These are phyloP conservation scores for Pelargonium fulgidum DNA, from an alignment of 441 rosid genomes.

Conservation along the genomic window DNA sequence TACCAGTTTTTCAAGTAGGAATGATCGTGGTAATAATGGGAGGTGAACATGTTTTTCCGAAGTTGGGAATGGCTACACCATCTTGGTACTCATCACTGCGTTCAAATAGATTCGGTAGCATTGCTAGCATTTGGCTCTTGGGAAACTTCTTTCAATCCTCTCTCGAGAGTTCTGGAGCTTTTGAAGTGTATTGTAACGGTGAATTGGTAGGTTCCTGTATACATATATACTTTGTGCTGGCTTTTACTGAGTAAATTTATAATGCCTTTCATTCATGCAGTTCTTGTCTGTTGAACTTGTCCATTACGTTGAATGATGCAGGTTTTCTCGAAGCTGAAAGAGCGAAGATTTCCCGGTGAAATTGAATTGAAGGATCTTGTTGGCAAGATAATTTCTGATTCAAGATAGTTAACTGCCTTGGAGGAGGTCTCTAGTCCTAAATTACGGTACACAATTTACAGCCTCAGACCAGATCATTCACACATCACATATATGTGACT, in stretches of 20 bases:
- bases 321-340: conserved; percentile 4
- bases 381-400: not conserved
- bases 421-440: not conserved
- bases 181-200: not conserved
- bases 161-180: not conserved
- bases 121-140: not conserved
- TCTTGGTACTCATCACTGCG: not conserved
- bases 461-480: too few species aligned
- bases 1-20: not conserved
- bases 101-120: not conserved
- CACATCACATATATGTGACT: too few species aligned
- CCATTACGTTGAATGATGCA: not conserved
- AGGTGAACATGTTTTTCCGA: not conserved
- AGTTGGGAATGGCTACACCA: conserved; percentile 1
- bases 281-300: not conserved
- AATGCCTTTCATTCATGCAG: not conserved
- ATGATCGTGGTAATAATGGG: not conserved
- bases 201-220: not conserved
- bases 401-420: not conserved
- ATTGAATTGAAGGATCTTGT: conserved; percentile 1
- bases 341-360: not conserved
- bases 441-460: not conserved
- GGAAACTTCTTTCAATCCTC: conserved; percentile 3
- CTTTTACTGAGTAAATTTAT: not conserved
- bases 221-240: not conserved